Evolutionary conservation across 2,329 filamentous ascomycete genomes (phyloP).

Genomic region (Celoporthe dispersa): DNA sequence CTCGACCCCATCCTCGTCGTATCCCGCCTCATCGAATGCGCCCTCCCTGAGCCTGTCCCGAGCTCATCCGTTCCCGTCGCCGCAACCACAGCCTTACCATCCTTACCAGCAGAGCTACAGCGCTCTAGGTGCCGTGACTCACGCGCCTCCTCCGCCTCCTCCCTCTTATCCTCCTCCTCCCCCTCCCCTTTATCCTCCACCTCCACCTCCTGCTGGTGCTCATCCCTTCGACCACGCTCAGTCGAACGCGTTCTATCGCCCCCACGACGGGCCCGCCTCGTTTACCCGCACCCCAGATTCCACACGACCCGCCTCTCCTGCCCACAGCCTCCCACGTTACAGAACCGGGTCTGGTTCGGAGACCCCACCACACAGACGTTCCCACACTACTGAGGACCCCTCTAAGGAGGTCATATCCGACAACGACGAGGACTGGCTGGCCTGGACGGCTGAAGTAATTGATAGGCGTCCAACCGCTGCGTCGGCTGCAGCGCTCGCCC

Average conservation of each 20-base stretch:
- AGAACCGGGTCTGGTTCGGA: not conserved
- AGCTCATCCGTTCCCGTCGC: not conserved
- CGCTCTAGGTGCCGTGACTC: not conserved
- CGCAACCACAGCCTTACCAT: not conserved
- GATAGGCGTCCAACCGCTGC: not conserved
- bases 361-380: not conserved
- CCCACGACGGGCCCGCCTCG: not conserved
- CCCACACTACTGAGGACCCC: not conserved
- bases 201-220: not conserved
- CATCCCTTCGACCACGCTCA: not conserved
- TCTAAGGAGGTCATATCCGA: not conserved
- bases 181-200: too few species aligned
- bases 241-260: not conserved
- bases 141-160: not conserved
- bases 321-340: too few species aligned
- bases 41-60: not conserved
- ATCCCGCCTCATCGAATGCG: conserved; percentile 1
- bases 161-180: too few species aligned
- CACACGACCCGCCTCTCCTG: not conserved
- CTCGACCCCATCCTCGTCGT: conserved; percentile 2
- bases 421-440: conserved; percentile 6
- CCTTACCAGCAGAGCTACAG: not conserved
- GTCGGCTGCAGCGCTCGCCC: not conserved
- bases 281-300: not conserved
- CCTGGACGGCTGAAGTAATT: not conserved